A percentile compares a stretch with the other conserved stretches of the same genome.
These are phyloP conservation scores for Plenodomus lindquistii DNA, from an alignment of 2,329 filamentous ascomycete genomes.

Conservation along the genomic window DNA sequence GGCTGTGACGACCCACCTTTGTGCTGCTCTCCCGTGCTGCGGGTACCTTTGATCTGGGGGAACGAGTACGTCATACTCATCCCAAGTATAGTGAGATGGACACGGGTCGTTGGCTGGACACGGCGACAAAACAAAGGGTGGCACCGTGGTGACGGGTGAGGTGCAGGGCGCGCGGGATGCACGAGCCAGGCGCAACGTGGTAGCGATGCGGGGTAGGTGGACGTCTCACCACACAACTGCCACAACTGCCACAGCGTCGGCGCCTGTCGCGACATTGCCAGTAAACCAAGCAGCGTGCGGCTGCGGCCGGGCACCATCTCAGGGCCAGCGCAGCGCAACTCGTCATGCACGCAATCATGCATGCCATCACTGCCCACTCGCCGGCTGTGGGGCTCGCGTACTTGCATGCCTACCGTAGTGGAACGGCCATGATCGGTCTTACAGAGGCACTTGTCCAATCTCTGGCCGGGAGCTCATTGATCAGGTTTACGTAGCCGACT, in stretches of 20 bases:
- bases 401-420: slow-evolving; percentile 6
- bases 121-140: too few relatives aligned
- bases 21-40: not conserved
- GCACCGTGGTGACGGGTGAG: too few relatives aligned
- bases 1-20: not conserved
- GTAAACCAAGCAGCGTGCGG: slow-evolving; percentile 5
- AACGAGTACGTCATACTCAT: not conserved
- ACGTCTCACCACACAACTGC: slow-evolving; percentile 12
- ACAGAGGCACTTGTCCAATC: slow-evolving; percentile 1
- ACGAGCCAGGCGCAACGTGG: slow-evolving; percentile 8
- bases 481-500: not conserved
- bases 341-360: slow-evolving; percentile 23
- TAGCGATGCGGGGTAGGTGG: slow-evolving; percentile 26
- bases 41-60: not conserved
- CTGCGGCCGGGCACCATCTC: slow-evolving; percentile 22
- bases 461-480: slow-evolving; percentile 5
- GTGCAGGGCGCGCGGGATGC: slow-evolving; percentile 13
- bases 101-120: slow-evolving; percentile 6
- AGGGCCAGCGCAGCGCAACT: slow-evolving; percentile 8
- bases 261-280: slow-evolving; percentile 12
- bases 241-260: not conserved
- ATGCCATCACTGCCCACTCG: slow-evolving; percentile 4
- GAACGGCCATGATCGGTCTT: slow-evolving; percentile 6
- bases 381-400: slow-evolving; percentile 1
- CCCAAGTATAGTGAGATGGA: slow-evolving; percentile 11